Conservation (phyloP, 148 eudicot genomes). For the Suaeda aralocaspica region DNA sequence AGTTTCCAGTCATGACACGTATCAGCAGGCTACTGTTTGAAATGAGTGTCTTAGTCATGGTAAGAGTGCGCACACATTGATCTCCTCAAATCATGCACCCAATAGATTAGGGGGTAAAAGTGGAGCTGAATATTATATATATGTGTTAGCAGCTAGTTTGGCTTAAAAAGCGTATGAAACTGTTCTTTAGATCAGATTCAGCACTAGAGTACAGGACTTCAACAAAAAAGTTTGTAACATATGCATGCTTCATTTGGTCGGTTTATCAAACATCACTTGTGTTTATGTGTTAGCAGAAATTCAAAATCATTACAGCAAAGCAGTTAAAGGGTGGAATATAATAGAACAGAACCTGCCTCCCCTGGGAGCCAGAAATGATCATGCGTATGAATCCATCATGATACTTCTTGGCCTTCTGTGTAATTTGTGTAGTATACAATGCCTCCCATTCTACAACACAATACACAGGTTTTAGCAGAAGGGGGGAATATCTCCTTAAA, state of each 20-base stretch:
- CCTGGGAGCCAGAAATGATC: conserved; percentile 51
- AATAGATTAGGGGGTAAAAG: neutral
- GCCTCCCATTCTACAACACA: conserved; percentile 74
- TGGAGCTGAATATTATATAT: neutral
- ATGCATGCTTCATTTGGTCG: neutral
- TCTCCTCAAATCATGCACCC: neutral
- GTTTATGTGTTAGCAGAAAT: neutral
- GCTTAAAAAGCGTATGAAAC: neutral
- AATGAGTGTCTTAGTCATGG: neutral
- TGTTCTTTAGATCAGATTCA: neutral
- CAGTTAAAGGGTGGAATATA: neutral
- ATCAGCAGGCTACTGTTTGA: neutral
- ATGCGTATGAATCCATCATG: conserved; percentile 80
- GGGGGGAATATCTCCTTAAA: neutral
- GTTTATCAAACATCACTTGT: neutral
- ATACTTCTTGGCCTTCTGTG: conserved; percentile 85
- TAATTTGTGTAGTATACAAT: conserved; percentile 66
- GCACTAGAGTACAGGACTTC: neutral
- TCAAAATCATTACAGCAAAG: neutral
- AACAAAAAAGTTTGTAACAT: neutral
- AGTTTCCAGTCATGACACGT: neutral
- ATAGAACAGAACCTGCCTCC: conserved; percentile 76
- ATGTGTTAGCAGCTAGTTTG: neutral
- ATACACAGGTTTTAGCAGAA: conserved; percentile 16
- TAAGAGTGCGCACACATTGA: neutral